A percentile compares a stretch with the other conserved stretches of the same genome.
Conservation (phyloP, 83 land plant species). For the Diphasiastrum complanatum region DNA sequence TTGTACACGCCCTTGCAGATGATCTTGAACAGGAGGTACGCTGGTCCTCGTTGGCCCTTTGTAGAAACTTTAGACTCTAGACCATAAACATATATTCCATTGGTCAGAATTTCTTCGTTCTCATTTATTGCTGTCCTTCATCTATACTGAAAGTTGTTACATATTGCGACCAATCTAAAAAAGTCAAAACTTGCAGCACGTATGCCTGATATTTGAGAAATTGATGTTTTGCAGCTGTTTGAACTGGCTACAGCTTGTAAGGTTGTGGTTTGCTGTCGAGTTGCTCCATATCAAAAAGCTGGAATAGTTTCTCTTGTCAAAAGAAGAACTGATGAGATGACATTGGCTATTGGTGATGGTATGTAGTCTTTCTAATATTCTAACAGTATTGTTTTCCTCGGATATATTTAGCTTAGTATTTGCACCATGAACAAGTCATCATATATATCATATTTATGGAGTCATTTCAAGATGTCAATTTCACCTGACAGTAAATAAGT, state of each 20-base stretch:
- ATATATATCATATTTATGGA: too few relatives aligned
- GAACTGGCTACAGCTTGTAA: constrained; percentile 36
- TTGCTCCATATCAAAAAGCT: constrained; percentile 40
- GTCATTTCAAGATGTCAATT: too few relatives aligned
- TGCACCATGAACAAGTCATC: too few relatives aligned
- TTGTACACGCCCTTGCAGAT: constrained; percentile 75
- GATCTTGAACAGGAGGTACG: constrained; percentile 71
- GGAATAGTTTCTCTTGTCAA: constrained; percentile 36
- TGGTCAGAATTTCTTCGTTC: too few relatives aligned
- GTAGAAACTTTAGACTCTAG: too few relatives aligned
- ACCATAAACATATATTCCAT: too few relatives aligned
- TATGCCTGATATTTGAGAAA: neutral
- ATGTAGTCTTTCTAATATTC: constrained; percentile 2
- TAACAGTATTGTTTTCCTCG: constrained; percentile 1
- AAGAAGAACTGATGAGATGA: constrained; percentile 29
- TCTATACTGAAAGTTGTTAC: too few relatives aligned
- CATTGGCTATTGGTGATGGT: constrained; percentile 45
- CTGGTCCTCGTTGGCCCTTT: too few relatives aligned
- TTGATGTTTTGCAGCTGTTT: constrained; percentile 24
- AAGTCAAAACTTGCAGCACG: too few relatives aligned
- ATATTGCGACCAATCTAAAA: too few relatives aligned
- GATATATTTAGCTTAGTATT: neutral
- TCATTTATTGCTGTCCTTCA: too few relatives aligned
- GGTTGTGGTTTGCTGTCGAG: constrained; percentile 40
- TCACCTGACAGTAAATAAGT: too few relatives aligned